These are phyloP conservation scores for Penicillium sp. DNA, from an alignment of 2,329 filamentous ascomycete genomes.

Conservation along the genomic window DNA sequence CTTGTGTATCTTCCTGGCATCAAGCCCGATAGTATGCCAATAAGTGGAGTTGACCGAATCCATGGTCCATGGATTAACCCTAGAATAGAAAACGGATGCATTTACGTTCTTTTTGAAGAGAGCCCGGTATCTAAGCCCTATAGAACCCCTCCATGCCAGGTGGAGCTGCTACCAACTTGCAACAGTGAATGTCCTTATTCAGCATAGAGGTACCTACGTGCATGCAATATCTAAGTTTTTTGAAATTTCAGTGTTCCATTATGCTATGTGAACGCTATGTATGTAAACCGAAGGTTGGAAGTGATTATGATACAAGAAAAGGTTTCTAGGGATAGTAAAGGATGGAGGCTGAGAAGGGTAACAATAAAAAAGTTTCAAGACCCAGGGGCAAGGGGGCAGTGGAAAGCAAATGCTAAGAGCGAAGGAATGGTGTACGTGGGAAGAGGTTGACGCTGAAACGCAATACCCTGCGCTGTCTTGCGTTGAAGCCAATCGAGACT, in stretches of 20 bases:
- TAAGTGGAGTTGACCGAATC: too few relatives aligned
- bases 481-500: background rate
- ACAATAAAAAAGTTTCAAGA: background rate
- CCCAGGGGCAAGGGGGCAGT: background rate
- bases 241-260: conserved; percentile 6
- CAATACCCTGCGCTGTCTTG: background rate
- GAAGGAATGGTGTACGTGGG: background rate
- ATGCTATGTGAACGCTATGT: conserved; percentile 22
- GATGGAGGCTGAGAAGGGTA: conserved; percentile 3
- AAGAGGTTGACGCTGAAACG: background rate
- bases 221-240: background rate
- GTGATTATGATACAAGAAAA: conserved; percentile 25
- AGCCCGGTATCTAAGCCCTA: too few relatives aligned
- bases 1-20: too few relatives aligned
- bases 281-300: conserved; percentile 10
- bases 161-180: too few relatives aligned
- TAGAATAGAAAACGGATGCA: too few relatives aligned
- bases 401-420: background rate
- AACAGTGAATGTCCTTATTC: too few relatives aligned
- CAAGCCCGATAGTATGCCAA: too few relatives aligned
- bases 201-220: background rate
- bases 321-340: conserved; percentile 11
- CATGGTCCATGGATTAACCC: too few relatives aligned
- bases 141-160: too few relatives aligned
- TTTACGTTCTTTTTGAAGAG: too few relatives aligned